Evolutionary conservation across 148 eudicot species (phyloP).

Genomic region (Pouteria glomerata): DNA sequence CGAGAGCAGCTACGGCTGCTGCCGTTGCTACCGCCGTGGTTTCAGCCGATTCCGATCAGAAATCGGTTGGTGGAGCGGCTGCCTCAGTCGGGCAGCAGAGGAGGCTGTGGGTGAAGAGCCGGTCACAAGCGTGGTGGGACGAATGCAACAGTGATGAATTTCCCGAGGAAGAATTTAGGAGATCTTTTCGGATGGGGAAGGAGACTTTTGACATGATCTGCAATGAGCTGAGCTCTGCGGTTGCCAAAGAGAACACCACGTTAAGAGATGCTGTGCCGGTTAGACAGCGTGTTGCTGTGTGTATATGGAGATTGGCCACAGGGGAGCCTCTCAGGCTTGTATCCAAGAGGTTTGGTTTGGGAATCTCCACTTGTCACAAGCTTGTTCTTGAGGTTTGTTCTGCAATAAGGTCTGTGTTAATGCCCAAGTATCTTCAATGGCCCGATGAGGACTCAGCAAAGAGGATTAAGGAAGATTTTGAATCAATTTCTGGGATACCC

Average conservation of each 20-base stretch:
- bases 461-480: conserved; percentile 48
- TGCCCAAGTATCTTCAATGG: conserved; percentile 81
- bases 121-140: conserved; percentile 93
- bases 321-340: conserved; percentile 83
- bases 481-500: conserved; percentile 61
- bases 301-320: conserved; percentile 80
- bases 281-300: conserved; percentile 75
- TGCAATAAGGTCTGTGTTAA: conserved; percentile 69
- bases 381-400: conserved; percentile 83
- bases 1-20: not conserved
- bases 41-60: not conserved
- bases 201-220: conserved; percentile 72
- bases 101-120: conserved; percentile 73
- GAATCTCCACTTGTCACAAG: conserved; percentile 88
- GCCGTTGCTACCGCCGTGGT: not conserved
- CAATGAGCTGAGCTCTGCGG: conserved; percentile 58
- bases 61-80: conserved; percentile 5
- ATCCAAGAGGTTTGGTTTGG: conserved; percentile 76
- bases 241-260: conserved; percentile 80
- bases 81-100: conserved; percentile 22
- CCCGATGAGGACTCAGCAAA: conserved; percentile 47
- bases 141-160: conserved; percentile 61
- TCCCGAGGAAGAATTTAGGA: conserved; percentile 64
- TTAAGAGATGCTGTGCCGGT: conserved; percentile 84
- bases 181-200: conserved; percentile 74